These are phyloP conservation scores for Beauveria varroae DNA, from an alignment of 2,329 filamentous ascomycete genomes.

Conservation along the genomic window DNA sequence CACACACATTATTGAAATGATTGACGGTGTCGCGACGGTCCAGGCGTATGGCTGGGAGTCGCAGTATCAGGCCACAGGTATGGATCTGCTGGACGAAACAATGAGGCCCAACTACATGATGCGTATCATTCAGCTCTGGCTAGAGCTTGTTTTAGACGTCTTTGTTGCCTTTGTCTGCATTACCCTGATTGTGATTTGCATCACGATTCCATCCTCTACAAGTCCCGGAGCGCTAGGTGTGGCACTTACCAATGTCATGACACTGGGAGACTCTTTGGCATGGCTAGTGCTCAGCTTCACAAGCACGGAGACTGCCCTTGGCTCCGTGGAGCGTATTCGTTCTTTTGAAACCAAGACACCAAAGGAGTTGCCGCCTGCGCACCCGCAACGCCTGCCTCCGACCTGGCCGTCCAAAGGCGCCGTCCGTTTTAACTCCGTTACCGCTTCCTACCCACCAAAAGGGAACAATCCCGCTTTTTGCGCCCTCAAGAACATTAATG, in stretches of 20 bases:
- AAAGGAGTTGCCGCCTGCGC: constrained; percentile 16
- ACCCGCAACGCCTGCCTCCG: constrained; percentile 13
- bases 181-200: constrained; percentile 36
- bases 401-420: constrained; percentile 21
- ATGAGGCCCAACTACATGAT: constrained; percentile 32
- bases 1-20: constrained; percentile 21
- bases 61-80: constrained; percentile 16
- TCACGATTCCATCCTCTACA: constrained; percentile 24
- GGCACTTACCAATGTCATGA: constrained; percentile 21
- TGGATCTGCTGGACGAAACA: constrained; percentile 25
- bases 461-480: constrained; percentile 18
- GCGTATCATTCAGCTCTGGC: constrained; percentile 41
- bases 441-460: constrained; percentile 21
- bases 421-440: constrained; percentile 21
- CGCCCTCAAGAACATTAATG: constrained; percentile 16
- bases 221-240: constrained; percentile 20
- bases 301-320: constrained; percentile 20
- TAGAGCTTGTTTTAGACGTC: constrained; percentile 39
- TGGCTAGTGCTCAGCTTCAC: constrained; percentile 27
- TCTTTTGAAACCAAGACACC: constrained; percentile 18
- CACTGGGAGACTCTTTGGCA: constrained; percentile 20
- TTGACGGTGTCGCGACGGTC: constrained; percentile 21
- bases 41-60: constrained; percentile 27
- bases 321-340: constrained; percentile 20
- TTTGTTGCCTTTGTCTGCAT: constrained; percentile 36